A percentile compares a stretch with the other conserved stretches of the same genome.
Evolutionary conservation across 2,329 filamentous ascomycete genomes (phyloP).

Genomic region (Neofusicoccum kwambonambiense): DNA sequence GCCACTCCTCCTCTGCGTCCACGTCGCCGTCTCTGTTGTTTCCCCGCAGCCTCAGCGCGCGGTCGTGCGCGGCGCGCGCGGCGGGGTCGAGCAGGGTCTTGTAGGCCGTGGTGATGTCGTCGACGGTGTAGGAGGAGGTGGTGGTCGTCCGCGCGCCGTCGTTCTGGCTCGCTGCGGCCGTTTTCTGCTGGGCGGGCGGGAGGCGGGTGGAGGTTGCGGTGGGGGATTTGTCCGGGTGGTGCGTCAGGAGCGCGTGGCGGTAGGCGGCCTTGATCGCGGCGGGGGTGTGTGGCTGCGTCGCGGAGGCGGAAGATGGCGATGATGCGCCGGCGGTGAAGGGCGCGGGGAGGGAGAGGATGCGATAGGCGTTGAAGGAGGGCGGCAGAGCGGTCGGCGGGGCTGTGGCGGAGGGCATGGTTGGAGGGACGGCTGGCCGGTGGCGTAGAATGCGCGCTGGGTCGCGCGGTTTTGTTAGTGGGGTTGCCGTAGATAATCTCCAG

Average conservation of each 20-base stretch:
- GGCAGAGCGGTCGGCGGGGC: not conserved
- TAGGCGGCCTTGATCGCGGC: slow-evolving; percentile 45
- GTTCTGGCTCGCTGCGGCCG: too few species aligned
- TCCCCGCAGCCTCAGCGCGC: not conserved
- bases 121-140: slow-evolving; percentile 42
- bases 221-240: slow-evolving; percentile 59
- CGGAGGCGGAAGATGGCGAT: not conserved
- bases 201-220: not conserved
- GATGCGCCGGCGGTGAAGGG: not conserved
- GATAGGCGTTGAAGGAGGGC: slow-evolving; percentile 18
- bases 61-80: slow-evolving; percentile 50
- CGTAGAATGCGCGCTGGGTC: not conserved
- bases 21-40: slow-evolving; percentile 1
- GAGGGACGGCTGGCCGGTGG: not conserved
- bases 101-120: slow-evolving; percentile 61
- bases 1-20: slow-evolving; percentile 2
- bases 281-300: not conserved
- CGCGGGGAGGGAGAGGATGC: slow-evolving; percentile 9
- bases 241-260: slow-evolving; percentile 53
- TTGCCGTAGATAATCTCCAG: not conserved
- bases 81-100: slow-evolving; percentile 49
- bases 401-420: not conserved
- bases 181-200: too few species aligned
- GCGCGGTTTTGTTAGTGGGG: not conserved
- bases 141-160: slow-evolving; percentile 44